A percentile compares a stretch with the other conserved stretches of the same genome.
phyloP scores from a whole-genome alignment of 257 asterid species.

The Plantago ovata region DNA sequence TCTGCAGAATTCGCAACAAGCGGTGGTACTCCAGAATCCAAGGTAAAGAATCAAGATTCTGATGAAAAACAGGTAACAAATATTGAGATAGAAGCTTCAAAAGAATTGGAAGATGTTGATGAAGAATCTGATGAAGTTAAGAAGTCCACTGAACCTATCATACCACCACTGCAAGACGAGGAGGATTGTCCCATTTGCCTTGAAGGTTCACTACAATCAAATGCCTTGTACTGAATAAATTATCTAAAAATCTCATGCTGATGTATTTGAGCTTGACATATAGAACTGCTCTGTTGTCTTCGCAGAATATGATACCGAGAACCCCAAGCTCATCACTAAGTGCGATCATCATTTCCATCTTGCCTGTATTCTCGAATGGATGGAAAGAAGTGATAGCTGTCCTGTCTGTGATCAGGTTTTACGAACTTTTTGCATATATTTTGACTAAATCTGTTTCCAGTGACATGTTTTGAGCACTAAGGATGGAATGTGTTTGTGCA shows the following conservation, averaged over 20 bases:
- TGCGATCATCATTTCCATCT: constrained; percentile 93
- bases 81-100: constrained; percentile 30
- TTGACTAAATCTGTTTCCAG: not conserved
- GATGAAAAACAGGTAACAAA: constrained; percentile 36
- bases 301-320: constrained; percentile 82
- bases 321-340: constrained; percentile 79
- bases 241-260: constrained; percentile 6
- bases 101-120: constrained; percentile 51
- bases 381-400: constrained; percentile 92
- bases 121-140: constrained; percentile 55
- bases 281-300: constrained; percentile 13
- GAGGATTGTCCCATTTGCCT: constrained; percentile 96
- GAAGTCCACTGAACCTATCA: constrained; percentile 38
- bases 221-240: constrained; percentile 11
- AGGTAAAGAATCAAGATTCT: constrained; percentile 42
- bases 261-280: constrained; percentile 13
- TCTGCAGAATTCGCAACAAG: constrained; percentile 35
- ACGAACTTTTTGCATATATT: not conserved
- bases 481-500: constrained; percentile 29
- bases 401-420: constrained; percentile 86
- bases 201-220: constrained; percentile 51
- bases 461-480: constrained; percentile 11
- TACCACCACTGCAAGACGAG: constrained; percentile 51
- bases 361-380: constrained; percentile 93
- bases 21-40: constrained; percentile 40